These are phyloP conservation scores for Saprolegnia diclina DNA, from an alignment of 352 stramenopile genomes.

Conservation along the genomic window DNA sequence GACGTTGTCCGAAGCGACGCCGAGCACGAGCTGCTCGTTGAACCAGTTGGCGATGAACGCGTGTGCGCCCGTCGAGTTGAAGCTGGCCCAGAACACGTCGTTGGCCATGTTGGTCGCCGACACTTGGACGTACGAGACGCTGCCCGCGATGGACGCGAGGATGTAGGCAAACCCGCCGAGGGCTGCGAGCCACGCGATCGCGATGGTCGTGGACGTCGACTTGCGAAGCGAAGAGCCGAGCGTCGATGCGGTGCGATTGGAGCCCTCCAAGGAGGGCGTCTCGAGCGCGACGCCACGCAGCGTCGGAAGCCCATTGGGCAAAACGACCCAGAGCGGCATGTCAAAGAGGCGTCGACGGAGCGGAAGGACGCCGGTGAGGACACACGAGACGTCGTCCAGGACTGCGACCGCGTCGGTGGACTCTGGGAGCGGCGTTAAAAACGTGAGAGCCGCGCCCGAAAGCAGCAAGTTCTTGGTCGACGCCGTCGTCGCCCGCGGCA, in stretches of 20 bases:
- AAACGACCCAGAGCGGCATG: not conserved
- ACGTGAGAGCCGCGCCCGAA: not conserved
- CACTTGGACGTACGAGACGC: slow-evolving; percentile 12
- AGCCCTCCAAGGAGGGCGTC: not conserved
- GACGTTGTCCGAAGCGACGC: not conserved
- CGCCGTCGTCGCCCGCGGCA: too few species aligned
- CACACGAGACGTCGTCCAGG: not conserved
- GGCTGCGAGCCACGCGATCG: not conserved
- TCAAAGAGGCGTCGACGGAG: not conserved
- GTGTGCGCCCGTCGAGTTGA: slow-evolving; percentile 12
- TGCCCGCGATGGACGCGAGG: not conserved
- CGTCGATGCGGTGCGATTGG: not conserved
- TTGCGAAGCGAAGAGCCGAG: not conserved
- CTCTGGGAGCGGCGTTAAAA: not conserved
- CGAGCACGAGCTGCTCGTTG: not conserved
- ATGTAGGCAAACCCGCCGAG: slow-evolving; percentile 5
- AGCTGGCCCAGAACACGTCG: slow-evolving; percentile 13
- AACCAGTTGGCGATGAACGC: slow-evolving; percentile 6
- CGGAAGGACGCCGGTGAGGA: not conserved
- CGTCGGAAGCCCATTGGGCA: not conserved
- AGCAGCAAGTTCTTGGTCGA: not conserved
- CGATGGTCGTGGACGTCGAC: too few species aligned
- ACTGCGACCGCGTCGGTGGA: not conserved
- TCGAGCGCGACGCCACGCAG: not conserved
- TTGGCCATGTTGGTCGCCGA: slow-evolving; percentile 13